Conservation (phyloP, 2,329 filamentous ascomycete species). For the Plectosphaerella plurivora region DNA sequence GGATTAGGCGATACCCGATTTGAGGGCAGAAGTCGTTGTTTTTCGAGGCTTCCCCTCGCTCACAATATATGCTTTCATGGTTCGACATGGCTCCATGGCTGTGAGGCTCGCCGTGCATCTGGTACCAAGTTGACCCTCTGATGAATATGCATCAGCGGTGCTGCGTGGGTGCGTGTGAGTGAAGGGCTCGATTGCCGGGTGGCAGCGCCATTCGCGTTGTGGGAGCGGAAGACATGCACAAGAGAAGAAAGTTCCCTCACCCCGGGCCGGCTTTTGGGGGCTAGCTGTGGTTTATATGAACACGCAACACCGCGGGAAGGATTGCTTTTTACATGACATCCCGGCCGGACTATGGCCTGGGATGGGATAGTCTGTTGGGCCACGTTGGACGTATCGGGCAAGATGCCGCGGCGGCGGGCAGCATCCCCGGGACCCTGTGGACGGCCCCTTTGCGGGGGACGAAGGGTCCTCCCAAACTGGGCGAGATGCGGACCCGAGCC, state of each 20-base stretch:
- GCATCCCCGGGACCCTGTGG: background rate
- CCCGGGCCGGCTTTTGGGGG: no score
- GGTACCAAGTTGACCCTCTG: no score
- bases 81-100: background rate
- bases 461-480: background rate
- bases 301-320: no score
- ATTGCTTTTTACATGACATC: no score
- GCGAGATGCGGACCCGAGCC: no score
- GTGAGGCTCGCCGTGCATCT: background rate
- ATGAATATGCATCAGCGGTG: no score
- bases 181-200: no score
- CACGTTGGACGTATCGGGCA: slow-evolving; percentile 2
- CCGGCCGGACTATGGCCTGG: slow-evolving; percentile 2
- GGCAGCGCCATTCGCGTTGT: no score
- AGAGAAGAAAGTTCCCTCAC: no score
- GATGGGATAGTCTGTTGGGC: slow-evolving; percentile 4
- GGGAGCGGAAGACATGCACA: no score
- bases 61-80: background rate
- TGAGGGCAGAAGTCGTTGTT: background rate
- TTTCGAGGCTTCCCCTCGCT: background rate
- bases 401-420: background rate
- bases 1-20: slow-evolving; percentile 4
- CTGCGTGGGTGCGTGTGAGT: no score
- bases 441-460: background rate
- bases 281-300: no score